These are phyloP conservation scores for Styphnolobium japonicum DNA, from an alignment of 306 rosid species.

Conservation along the genomic window DNA sequence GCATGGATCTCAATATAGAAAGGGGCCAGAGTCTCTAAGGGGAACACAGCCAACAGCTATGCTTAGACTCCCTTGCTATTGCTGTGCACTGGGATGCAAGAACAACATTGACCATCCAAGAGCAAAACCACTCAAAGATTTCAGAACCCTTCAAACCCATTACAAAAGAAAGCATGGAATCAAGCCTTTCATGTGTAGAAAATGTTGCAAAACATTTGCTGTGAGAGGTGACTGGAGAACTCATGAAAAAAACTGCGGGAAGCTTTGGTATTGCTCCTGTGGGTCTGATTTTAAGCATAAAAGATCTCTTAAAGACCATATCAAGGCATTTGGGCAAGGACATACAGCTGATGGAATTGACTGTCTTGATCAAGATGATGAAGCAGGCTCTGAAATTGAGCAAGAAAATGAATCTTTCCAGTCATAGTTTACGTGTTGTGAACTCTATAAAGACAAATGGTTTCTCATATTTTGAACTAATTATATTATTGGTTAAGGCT, in stretches of 20 bases:
- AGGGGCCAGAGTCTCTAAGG: conserved; percentile 64
- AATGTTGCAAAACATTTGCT: conserved; percentile 65
- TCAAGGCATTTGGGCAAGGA: conserved; percentile 61
- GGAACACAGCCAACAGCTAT: conserved; percentile 72
- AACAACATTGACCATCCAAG: conserved; percentile 73
- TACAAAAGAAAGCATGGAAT: conserved; percentile 72
- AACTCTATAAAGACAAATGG: not conserved
- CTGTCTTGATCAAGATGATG: conserved; percentile 53
- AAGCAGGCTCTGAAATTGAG: conserved; percentile 52
- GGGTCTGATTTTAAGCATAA: conserved; percentile 75
- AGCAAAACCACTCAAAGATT: conserved; percentile 63
- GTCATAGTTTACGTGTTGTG: not conserved
- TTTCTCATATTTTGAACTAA: not conserved
- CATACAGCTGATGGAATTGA: conserved; percentile 50
- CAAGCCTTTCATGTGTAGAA: conserved; percentile 61
- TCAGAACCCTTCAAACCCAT: conserved; percentile 70
- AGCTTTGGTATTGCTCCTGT: conserved; percentile 73
- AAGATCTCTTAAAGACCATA: conserved; percentile 65
- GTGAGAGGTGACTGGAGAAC: conserved; percentile 76
- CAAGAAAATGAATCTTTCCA: conserved; percentile 35
- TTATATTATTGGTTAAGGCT: not conserved
- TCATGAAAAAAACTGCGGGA: conserved; percentile 71
- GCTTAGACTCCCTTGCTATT: conserved; percentile 69
- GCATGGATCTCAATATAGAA: conserved; percentile 70
- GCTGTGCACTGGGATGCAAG: conserved; percentile 60